Conservation (phyloP, 345 rosid genomes). For the Eutrema japonicum region DNA sequence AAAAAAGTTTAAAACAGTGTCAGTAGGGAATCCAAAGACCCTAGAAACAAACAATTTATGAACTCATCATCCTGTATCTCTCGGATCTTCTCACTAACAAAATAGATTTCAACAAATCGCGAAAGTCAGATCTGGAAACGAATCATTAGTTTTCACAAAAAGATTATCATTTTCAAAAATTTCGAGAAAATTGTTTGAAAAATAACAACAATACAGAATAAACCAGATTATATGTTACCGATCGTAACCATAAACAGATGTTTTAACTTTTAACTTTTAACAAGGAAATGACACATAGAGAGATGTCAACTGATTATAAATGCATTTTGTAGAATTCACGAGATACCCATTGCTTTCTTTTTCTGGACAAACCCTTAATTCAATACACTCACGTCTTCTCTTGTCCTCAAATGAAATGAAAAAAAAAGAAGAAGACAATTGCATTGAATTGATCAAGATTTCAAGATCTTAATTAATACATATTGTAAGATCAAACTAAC, state of each 20-base stretch:
- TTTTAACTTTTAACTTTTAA: no score
- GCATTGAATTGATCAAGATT: constrained; percentile 28
- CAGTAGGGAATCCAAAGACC: no score
- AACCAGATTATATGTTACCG: no score
- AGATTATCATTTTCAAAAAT: no score
- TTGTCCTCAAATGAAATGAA: constrained; percentile 22
- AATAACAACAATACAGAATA: no score
- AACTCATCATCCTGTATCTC: not conserved
- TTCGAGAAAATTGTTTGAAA: no score
- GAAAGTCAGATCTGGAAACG: constrained; percentile 7
- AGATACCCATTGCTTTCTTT: constrained; percentile 34
- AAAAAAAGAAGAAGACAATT: constrained; percentile 2
- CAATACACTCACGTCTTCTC: constrained; percentile 35
- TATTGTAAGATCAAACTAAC: constrained; percentile 36
- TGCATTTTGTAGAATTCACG: constrained; percentile 44
- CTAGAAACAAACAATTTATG: no score
- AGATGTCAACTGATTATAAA: constrained; percentile 34
- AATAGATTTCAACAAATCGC: not conserved
- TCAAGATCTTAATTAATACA: constrained; percentile 37
- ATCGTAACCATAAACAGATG: no score
- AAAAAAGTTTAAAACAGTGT: no score
- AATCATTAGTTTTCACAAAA: no score
- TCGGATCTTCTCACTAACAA: not conserved
- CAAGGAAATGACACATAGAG: constrained; percentile 21
- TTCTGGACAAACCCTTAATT: constrained; percentile 28